Conservation (phyloP, 768 basidiomycete genomes). For the Pholiota conissans region DNA sequence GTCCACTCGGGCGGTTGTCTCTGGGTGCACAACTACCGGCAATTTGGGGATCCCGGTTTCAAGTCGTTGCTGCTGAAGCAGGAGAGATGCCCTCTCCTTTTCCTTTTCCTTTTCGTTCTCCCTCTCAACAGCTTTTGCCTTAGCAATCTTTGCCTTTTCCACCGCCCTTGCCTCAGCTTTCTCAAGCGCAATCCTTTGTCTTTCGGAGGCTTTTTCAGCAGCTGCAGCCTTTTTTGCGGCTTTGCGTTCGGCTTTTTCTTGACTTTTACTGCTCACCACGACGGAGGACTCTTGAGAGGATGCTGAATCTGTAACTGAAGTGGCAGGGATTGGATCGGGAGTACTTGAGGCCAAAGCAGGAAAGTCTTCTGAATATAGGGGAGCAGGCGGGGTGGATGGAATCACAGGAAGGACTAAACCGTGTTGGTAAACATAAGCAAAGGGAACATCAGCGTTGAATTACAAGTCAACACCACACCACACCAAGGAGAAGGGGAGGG, state of each 20-base stretch:
- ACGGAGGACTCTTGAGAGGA: conserved; percentile 32
- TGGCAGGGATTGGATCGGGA: conserved; percentile 26
- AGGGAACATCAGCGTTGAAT: conserved; percentile 53
- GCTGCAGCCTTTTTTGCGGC: conserved; percentile 66
- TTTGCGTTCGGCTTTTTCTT: conserved; percentile 60
- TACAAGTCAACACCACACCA: conserved; percentile 48
- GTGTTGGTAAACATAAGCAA: conserved; percentile 33
- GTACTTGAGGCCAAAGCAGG: conserved; percentile 58
- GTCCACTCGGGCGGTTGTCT: not conserved
- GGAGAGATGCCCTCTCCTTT: conserved; percentile 41
- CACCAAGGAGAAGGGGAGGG: conserved; percentile 48
- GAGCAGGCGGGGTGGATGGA: conserved; percentile 50
- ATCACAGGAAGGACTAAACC: conserved; percentile 42
- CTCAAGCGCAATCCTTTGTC: conserved; percentile 56
- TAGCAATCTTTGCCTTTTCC: conserved; percentile 52
- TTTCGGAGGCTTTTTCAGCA: conserved; percentile 60
- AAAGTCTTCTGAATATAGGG: conserved; percentile 72
- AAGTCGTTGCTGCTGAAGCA: conserved; percentile 8
- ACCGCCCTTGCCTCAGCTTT: conserved; percentile 54
- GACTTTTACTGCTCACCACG: conserved; percentile 38
- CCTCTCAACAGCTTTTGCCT: conserved; percentile 57
- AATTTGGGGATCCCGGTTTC: not conserved
- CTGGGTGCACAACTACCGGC: not conserved
- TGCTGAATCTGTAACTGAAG: conserved; percentile 18
- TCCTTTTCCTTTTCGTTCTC: conserved; percentile 31